Conservation (phyloP, 148 eudicot genomes). For the Chenopodium berlandieri region DNA sequence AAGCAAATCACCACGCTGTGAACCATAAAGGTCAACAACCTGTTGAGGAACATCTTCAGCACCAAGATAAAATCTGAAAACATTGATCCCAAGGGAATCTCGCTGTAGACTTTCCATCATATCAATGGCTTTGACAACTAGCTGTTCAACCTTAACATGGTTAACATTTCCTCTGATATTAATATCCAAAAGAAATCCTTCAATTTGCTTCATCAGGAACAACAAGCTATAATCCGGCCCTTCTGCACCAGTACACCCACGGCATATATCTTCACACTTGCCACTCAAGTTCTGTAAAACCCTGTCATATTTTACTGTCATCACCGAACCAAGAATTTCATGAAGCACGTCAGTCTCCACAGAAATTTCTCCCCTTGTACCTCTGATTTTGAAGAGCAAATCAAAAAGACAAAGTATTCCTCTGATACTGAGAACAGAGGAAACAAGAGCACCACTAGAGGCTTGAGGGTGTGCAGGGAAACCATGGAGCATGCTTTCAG, state of each 20-base stretch:
- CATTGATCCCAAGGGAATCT: constrained; percentile 51
- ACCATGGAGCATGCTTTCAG: constrained; percentile 84
- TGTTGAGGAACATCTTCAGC: constrained; percentile 49
- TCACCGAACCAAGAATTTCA: constrained; percentile 67
- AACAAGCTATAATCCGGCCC: constrained; percentile 66
- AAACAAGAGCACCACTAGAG: constrained; percentile 59
- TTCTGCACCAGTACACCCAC: constrained; percentile 42
- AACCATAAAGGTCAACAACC: constrained; percentile 57
- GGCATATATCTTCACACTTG: constrained; percentile 62
- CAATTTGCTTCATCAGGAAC: constrained; percentile 70
- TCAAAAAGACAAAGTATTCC: constrained; percentile 53
- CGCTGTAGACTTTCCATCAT: constrained; percentile 50
- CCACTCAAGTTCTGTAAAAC: constrained; percentile 53
- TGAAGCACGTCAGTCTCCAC: constrained; percentile 49
- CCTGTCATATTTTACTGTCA: constrained; percentile 69
- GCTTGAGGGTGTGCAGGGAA: constrained; percentile 64
- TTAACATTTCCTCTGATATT: constrained; percentile 34
- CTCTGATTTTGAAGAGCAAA: constrained; percentile 52
- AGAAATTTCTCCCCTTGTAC: constrained; percentile 30
- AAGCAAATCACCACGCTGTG: constrained; percentile 66
- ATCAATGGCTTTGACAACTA: constrained; percentile 66
- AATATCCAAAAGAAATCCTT: constrained; percentile 48
- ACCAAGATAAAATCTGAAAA: constrained; percentile 64
- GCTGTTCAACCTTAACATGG: constrained; percentile 50
- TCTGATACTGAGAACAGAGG: constrained; percentile 66